A percentile compares a stretch with the other conserved stretches of the same genome.
Conservation (phyloP, 208 protist species). For the Angomonas deanei region DNA sequence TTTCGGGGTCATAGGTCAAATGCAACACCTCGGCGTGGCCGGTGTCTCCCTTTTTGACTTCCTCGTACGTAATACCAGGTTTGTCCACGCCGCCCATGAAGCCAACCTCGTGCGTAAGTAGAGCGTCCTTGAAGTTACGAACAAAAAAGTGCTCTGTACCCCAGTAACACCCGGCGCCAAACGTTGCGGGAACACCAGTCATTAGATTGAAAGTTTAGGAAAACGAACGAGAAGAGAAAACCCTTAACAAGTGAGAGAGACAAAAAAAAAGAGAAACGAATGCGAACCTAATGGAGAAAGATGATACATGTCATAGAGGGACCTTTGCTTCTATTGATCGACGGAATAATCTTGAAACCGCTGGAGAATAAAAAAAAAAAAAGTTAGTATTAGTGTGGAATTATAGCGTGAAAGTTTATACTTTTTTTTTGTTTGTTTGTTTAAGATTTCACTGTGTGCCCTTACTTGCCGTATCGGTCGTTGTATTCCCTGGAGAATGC, state of each 20-base stretch:
- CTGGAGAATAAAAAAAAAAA: too few species aligned
- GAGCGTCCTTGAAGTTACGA: slow-evolving; percentile 72
- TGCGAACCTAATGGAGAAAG: too few species aligned
- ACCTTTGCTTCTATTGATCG: too few species aligned
- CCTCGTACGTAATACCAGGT: slow-evolving; percentile 68
- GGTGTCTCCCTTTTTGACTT: slow-evolving; percentile 91
- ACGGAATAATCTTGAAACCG: too few species aligned
- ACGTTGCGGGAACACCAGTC: slow-evolving; percentile 48
- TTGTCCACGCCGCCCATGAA: slow-evolving; percentile 79
- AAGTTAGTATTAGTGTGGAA: too few species aligned
- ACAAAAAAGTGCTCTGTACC: slow-evolving; percentile 90
- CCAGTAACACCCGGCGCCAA: slow-evolving; percentile 92
- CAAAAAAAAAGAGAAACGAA: too few species aligned
- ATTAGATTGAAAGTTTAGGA: too few species aligned
- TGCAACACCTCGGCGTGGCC: slow-evolving; percentile 94
- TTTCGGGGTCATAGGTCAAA: slow-evolving; percentile 74
- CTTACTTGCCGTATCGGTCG: neutral
- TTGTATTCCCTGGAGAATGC: slow-evolving; percentile 62
- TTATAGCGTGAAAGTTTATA: too few species aligned
- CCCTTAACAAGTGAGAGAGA: too few species aligned
- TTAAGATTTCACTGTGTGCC: neutral
- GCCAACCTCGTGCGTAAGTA: slow-evolving; percentile 72
- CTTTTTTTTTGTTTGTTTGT: neutral
- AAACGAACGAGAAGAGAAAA: too few species aligned
- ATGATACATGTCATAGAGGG: too few species aligned